Percentiles rank a stretch among this genome's conserved stretches.
Evolutionary conservation across 257 asterid genomes (phyloP).

Genomic region (Lavandula angustifolia): DNA sequence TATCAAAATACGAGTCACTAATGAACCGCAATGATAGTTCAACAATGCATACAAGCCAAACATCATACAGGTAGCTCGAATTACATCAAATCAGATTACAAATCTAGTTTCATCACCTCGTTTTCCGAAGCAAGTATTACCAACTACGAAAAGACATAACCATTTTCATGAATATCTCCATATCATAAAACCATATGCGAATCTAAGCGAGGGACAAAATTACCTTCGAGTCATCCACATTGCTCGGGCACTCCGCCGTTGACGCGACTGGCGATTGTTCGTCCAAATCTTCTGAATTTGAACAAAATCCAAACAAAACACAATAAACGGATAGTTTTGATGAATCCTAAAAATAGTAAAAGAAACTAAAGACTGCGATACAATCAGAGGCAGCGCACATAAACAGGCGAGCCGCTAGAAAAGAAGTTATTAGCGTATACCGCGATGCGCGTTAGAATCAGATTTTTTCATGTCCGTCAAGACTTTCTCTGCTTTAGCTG

Average conservation of each 20-base stretch:
- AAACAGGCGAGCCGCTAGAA: constrained; percentile 22
- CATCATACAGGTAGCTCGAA: background rate
- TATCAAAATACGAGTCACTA: constrained; percentile 12
- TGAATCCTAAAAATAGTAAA: constrained; percentile 50
- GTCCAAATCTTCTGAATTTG: constrained; percentile 53
- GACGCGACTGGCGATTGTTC: constrained; percentile 51
- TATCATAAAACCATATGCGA: constrained; percentile 11
- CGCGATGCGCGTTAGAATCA: constrained; percentile 59
- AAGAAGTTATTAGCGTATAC: constrained; percentile 28
- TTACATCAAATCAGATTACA: constrained; percentile 22
- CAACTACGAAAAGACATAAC: constrained; percentile 4
- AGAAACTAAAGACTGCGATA: constrained; percentile 18
- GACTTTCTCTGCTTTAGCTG: constrained; percentile 98
- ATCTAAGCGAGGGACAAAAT: constrained; percentile 16
- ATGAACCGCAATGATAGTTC: constrained; percentile 26
- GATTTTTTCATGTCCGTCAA: constrained; percentile 85
- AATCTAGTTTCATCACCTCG: constrained; percentile 32
- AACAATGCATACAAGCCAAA: constrained; percentile 9
- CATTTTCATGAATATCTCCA: constrained; percentile 7
- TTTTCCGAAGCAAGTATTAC: constrained; percentile 18
- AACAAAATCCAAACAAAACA: constrained; percentile 28
- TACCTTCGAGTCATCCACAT: constrained; percentile 60
- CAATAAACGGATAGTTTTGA: constrained; percentile 16
- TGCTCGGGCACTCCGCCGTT: constrained; percentile 48
- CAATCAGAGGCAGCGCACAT: constrained; percentile 20